phyloP scores from a whole-genome alignment of 768 basidiomycete species.

The Boletus coccyginus region DNA sequence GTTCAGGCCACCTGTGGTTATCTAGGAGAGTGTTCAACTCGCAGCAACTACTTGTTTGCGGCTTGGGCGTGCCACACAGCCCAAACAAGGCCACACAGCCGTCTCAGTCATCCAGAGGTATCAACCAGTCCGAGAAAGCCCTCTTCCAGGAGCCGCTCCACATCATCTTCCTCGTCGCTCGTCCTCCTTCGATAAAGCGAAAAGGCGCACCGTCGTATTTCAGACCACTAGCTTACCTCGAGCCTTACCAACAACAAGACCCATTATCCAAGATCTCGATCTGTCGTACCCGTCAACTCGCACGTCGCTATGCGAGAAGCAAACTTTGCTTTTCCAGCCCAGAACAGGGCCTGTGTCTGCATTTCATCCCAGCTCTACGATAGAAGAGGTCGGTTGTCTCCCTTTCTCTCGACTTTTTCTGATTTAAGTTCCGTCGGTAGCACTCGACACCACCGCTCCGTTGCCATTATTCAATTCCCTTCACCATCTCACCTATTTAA shows the following conservation, averaged over 20 bases:
- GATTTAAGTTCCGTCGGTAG: conserved; percentile 25
- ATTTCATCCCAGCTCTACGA: conserved; percentile 95
- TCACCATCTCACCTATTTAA: conserved; percentile 93
- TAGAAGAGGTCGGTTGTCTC: conserved; percentile 67
- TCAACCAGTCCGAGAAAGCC: conserved; percentile 26
- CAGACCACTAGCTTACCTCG: background rate
- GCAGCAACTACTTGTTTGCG: background rate
- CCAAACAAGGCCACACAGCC: conserved; percentile 30
- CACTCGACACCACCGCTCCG: conserved; percentile 53
- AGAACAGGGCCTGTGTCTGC: conserved; percentile 93
- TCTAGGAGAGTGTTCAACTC: background rate
- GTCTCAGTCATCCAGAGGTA: conserved; percentile 31
- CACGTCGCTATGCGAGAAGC: conserved; percentile 76
- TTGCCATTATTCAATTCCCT: conserved; percentile 89
- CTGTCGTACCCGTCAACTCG: conserved; percentile 16
- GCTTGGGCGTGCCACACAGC: conserved; percentile 22
- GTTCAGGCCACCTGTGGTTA: background rate
- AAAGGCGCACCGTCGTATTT: background rate
- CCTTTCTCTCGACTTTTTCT: background rate
- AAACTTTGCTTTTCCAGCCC: conserved; percentile 91
- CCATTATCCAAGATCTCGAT: conserved; percentile 16
- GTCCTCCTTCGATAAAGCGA: background rate
- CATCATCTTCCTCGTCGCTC: conserved; percentile 9
- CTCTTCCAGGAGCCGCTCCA: conserved; percentile 15
- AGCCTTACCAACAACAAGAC: background rate